Conservation (phyloP, 257 asterid genomes). For the Nicotiana undulata region DNA sequence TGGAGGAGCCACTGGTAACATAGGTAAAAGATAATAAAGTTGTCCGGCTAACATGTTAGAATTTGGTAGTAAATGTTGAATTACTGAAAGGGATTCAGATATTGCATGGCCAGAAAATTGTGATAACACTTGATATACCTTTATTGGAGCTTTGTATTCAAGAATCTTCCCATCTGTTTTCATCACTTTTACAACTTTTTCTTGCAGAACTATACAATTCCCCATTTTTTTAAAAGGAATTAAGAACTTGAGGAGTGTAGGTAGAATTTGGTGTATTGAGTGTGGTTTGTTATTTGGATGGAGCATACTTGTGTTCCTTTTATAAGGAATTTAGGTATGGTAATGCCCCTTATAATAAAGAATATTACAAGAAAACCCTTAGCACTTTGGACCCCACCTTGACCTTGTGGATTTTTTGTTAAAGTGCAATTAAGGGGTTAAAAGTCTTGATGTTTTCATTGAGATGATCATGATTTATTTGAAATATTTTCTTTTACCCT, state of each 20-base stretch:
- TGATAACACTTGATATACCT: slow-evolving; percentile 48
- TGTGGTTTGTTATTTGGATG: slow-evolving; percentile 12
- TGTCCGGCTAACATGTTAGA: slow-evolving; percentile 45
- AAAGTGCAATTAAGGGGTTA: background rate
- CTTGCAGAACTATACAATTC: slow-evolving; percentile 52
- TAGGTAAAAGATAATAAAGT: slow-evolving; percentile 54
- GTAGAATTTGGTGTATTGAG: slow-evolving; percentile 8
- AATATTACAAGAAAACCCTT: slow-evolving; percentile 23
- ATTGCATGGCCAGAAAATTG: slow-evolving; percentile 48
- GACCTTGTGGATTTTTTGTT: slow-evolving; percentile 20
- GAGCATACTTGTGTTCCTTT: slow-evolving; percentile 21
- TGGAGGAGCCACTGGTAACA: slow-evolving; percentile 20
- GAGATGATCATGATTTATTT: slow-evolving; percentile 7
- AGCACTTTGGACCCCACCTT: slow-evolving; percentile 41
- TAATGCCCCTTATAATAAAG: slow-evolving; percentile 22
- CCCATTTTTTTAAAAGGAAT: slow-evolving; percentile 40
- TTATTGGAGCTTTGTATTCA: slow-evolving; percentile 52
- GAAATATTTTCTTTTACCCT: background rate
- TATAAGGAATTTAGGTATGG: slow-evolving; percentile 23
- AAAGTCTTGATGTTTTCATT: slow-evolving; percentile 1
- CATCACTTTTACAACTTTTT: slow-evolving; percentile 37
- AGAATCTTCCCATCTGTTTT: slow-evolving; percentile 65
- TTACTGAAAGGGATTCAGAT: slow-evolving; percentile 42
- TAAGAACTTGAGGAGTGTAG: background rate
- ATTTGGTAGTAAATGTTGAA: slow-evolving; percentile 40